phyloP scores from a whole-genome alignment of 768 basidiomycete genomes.

The Mrakia blollopis region DNA sequence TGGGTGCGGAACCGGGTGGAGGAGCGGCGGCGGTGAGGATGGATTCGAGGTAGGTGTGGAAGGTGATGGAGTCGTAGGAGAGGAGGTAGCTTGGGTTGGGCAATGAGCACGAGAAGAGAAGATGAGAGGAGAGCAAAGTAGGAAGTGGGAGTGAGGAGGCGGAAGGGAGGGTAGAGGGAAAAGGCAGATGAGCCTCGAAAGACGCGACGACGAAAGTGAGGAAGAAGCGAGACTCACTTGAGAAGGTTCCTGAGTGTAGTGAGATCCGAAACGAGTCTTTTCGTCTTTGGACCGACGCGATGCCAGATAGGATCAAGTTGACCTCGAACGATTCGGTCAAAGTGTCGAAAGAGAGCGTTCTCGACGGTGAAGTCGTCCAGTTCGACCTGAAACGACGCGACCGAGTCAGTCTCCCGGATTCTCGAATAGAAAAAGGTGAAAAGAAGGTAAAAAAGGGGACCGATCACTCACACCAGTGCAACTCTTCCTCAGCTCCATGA shows the following conservation, averaged over 20 bases:
- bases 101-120: no score
- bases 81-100: slow-evolving; percentile 87
- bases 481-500: slow-evolving; percentile 82
- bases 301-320: slow-evolving; percentile 96
- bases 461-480: slow-evolving; percentile 57
- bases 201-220: background rate
- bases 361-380: slow-evolving; percentile 88
- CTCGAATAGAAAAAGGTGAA: background rate
- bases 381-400: slow-evolving; percentile 59
- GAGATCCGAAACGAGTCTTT: slow-evolving; percentile 83
- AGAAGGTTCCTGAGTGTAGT: slow-evolving; percentile 77
- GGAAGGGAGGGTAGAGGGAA: background rate
- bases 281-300: slow-evolving; percentile 86
- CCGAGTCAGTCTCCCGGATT: background rate
- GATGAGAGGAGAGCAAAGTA: no score
- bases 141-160: no score
- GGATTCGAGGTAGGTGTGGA: slow-evolving; percentile 85
- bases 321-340: slow-evolving; percentile 78
- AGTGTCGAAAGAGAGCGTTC: slow-evolving; percentile 88
- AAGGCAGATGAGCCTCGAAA: slow-evolving; percentile 8
- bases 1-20: slow-evolving; percentile 54
- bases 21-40: slow-evolving; percentile 62
- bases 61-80: slow-evolving; percentile 83
- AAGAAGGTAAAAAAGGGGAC: no score
- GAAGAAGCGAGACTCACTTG: slow-evolving; percentile 50